Evolutionary conservation across 2,329 filamentous ascomycete species (phyloP).

Genomic region (Ophiognomonia clavigignenti-juglandacearum): DNA sequence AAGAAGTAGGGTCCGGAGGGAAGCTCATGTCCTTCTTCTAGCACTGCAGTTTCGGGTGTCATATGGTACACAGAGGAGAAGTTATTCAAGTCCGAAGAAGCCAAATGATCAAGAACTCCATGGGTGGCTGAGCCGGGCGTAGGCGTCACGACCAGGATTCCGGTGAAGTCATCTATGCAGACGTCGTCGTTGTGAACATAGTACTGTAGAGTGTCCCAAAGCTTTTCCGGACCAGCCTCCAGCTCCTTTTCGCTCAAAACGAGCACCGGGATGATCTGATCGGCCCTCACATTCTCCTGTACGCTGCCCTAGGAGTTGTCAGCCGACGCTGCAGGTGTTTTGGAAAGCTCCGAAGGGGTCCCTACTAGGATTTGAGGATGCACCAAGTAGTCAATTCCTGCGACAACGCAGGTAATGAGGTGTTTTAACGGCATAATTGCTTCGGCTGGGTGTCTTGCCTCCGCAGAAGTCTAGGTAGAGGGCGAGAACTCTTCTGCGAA

Average conservation of each 20-base stretch:
- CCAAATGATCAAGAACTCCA: not conserved
- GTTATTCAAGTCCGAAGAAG: not conserved
- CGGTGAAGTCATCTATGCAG: slow-evolving; percentile 33
- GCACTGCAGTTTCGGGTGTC: not conserved
- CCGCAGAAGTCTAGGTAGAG: too few relatives aligned
- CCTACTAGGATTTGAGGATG: slow-evolving; percentile 33
- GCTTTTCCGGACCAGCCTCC: slow-evolving; percentile 23
- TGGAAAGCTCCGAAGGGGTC: not conserved
- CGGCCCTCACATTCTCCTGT: slow-evolving; percentile 36
- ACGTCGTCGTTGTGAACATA: slow-evolving; percentile 34
- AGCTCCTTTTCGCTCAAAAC: slow-evolving; percentile 33
- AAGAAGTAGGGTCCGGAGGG: slow-evolving; percentile 38
- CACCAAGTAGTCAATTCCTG: slow-evolving; percentile 34
- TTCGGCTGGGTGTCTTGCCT: not conserved
- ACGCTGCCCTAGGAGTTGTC: slow-evolving; percentile 30
- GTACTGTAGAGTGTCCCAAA: slow-evolving; percentile 28
- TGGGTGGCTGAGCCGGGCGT: slow-evolving; percentile 13
- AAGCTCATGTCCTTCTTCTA: slow-evolving; percentile 17
- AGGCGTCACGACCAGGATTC: slow-evolving; percentile 34
- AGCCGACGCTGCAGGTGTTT: not conserved
- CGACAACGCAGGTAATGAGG: slow-evolving; percentile 27
- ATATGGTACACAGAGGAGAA: slow-evolving; percentile 8
- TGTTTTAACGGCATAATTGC: slow-evolving; percentile 15
- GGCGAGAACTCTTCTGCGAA: too few relatives aligned
- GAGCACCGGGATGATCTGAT: slow-evolving; percentile 35